Evolutionary conservation across 768 basidiomycete genomes (phyloP), one percentile per base, ranked within the genome.

Genomic region (Boletus subparvulus): DNA sequence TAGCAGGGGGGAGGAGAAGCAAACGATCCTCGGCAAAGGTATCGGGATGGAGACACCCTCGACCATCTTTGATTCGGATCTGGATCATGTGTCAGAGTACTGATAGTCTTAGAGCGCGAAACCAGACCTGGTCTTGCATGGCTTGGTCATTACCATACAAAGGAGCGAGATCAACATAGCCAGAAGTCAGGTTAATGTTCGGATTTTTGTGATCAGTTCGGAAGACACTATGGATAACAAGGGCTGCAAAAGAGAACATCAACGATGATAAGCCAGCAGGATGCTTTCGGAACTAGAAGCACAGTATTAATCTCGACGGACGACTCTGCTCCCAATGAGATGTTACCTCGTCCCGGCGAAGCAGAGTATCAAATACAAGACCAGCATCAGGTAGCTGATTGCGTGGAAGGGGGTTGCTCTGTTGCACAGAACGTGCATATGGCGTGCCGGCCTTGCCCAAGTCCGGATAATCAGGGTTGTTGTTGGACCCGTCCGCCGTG

Each of bases 181-280:
- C 87, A 0, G 89, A 90, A 2, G 93, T 93, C 67, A 92, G 82
- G 71, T 95, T 95, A 62, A 90, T 84, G 64, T 79, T 80, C 16
- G 78, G 76, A 47, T 88, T 76, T 11, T 65, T 70, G 68, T 89
- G 88, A 12, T 84, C 83, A 0, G 92, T 94, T 42, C 90, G 89
- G 82, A 95, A 95, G 52, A 92, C 84, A 45, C 88, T 91, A 66
- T 92, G 91, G 48, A 92, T 90, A 40, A 93, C 89, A 13, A 92
- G 79, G 2, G 90, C 84, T 9, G 90, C 92, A 59, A 90, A 92
- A 8, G 85, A 76, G 66, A 93, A 93, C 85, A 93, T 87, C 66
- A 90, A 63, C 43, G 85, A 81, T 2, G 89, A 92, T 37, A 94
- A 75, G 0, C 92, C 92, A 6, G 82, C 85, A 6, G 92, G 92